Base-by-base conservation (phyloP, 169 alveolate species). In the Plasmodium falciparum region DNA sequence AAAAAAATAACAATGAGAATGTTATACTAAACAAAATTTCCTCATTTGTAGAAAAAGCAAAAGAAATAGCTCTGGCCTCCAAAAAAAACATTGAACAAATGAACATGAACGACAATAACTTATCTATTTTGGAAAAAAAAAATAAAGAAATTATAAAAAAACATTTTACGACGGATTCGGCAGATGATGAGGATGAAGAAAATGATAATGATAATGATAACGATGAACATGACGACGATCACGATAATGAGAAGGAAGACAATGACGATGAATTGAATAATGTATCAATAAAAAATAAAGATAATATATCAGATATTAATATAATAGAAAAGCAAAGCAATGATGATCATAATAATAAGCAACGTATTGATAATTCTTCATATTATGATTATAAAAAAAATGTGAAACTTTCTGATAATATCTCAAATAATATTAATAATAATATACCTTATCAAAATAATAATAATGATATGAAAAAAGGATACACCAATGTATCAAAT, bases 121-220 rank as follows among this genome's bases (percentile, higher is more conserved):
- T 20, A n/a, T 20, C 52, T 29, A 70, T 54, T 83, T 59, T 83
- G 11, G 91, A 71, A 70, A 83, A 83, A 59, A 83, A 70, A 83
- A 56, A 59, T 13, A 78, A 78, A 65, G 89, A 78, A 29, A 78
- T 78, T 59, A 78, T 78, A 24, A 78, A 66, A 45, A 78, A 78
- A 15, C 89, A 78, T 22, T 78, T 78, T 39, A 49, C 91, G 11
- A 71, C 91, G 3, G 91, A 83, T 62, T 70, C 86, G 17, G 91
- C 69, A 3, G 91, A 83, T 69, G 91, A 83, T 7, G 90, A 78
- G 26, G 47, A 39, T 39, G 47, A 39, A 33, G 45, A 33, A 39
- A 1, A 5, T 39, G 47, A 39, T 39, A 1, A 33, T 5, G 45
- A 1, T 33, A 71, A 83, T 49, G 91, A 78, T 61, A 59, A 9